Percentiles rank a stretch among this genome's conserved stretches.
Conservation (phyloP, 371 early-diverging fungal species). For the Actinomucor elegans region DNA sequence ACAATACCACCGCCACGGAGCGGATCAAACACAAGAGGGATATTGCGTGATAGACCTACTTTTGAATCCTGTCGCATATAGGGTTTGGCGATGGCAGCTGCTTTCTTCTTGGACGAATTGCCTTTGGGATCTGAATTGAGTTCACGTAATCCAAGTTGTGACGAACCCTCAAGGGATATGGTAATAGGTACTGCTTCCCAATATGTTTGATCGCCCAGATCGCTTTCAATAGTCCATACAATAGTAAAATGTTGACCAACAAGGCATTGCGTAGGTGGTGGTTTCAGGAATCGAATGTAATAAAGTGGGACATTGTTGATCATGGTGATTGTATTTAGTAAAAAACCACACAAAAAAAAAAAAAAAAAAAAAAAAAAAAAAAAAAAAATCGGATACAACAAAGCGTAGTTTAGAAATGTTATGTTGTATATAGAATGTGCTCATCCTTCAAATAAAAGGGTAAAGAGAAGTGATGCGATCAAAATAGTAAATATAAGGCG, state of each 20-base stretch:
- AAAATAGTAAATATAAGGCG: too few species aligned
- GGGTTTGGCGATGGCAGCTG: not conserved
- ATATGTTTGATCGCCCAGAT: slow-evolving; percentile 42
- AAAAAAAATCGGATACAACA: too few species aligned
- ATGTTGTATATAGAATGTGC: too few species aligned
- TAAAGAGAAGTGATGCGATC: too few species aligned
- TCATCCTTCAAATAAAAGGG: too few species aligned
- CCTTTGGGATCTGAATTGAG: slow-evolving; percentile 5
- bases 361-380: too few species aligned
- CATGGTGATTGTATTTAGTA: not conserved
- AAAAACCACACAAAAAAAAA: too few species aligned
- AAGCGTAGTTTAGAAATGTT: too few species aligned
- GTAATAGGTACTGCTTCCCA: slow-evolving; percentile 26
- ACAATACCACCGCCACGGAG: slow-evolving; percentile 33
- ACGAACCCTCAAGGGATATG: slow-evolving; percentile 7
- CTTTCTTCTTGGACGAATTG: slow-evolving; percentile 8
- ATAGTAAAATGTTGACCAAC: slow-evolving; percentile 39
- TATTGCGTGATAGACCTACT: not conserved
- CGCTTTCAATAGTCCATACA: slow-evolving; percentile 48
- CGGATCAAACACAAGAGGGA: slow-evolving; percentile 29
- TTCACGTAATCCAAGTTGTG: slow-evolving; percentile 13
- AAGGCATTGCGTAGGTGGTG: slow-evolving; percentile 31
- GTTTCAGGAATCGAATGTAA: slow-evolving; percentile 45
- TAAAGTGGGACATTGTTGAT: slow-evolving; percentile 14
- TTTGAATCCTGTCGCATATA: slow-evolving; percentile 1